Conservation (phyloP, 2,329 filamentous ascomycete genomes). For the Pyricularia grisea region DNA sequence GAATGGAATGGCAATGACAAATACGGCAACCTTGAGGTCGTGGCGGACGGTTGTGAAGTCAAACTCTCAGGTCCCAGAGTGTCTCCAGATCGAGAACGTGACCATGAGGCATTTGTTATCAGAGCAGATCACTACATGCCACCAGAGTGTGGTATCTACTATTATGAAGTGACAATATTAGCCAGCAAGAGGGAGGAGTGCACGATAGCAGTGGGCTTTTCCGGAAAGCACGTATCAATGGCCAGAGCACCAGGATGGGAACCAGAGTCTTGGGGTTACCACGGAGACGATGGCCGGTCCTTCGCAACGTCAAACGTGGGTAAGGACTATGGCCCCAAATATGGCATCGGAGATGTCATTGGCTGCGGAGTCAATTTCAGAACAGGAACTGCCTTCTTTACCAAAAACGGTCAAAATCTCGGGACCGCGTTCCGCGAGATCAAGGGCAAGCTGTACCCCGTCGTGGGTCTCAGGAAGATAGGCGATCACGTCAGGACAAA, state of each 20-base stretch:
- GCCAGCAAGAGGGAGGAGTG: conserved; percentile 47
- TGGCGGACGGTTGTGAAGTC: conserved; percentile 60
- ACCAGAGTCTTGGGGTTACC: conserved; percentile 58
- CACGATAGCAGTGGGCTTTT: conserved; percentile 55
- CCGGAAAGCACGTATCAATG: conserved; percentile 40
- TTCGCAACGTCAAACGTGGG: conserved; percentile 48
- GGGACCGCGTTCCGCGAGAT: conserved; percentile 61
- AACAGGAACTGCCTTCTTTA: conserved; percentile 57
- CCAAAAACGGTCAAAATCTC: conserved; percentile 50
- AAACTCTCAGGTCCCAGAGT: conserved; percentile 41
- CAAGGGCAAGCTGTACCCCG: conserved; percentile 51
- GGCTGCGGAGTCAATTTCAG: conserved; percentile 60
- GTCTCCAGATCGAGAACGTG: conserved; percentile 32
- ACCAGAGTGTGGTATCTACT: conserved; percentile 84
- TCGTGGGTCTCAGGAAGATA: conserved; percentile 54
- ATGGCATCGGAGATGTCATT: conserved; percentile 46
- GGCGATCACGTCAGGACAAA: conserved; percentile 55
- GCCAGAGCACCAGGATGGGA: conserved; percentile 57
- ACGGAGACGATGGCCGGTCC: conserved; percentile 57
- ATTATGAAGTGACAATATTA: conserved; percentile 63
- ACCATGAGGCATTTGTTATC: conserved; percentile 72
- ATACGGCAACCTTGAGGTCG: conserved; percentile 61
- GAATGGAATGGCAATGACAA: conserved; percentile 78
- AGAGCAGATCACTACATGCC: conserved; percentile 83
- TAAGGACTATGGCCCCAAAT: conserved; percentile 47